Evolutionary conservation across 2,329 filamentous ascomycete species (phyloP).

Genomic region (Diaporthe sp.): DNA sequence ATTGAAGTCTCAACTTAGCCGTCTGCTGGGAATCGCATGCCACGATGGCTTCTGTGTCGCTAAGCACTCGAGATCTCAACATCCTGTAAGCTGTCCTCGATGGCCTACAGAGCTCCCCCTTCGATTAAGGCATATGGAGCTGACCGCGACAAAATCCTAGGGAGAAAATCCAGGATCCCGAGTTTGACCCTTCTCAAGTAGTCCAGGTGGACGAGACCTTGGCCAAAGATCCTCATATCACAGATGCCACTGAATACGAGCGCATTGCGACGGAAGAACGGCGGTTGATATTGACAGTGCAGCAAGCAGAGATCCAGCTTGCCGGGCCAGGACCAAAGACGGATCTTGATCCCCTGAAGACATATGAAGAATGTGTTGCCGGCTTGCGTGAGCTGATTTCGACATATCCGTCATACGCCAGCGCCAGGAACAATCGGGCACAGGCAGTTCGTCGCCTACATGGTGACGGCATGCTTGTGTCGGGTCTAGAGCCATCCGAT

Average conservation of each 20-base stretch:
- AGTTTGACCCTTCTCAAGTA: conserved; percentile 67
- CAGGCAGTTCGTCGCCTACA: conserved; percentile 74
- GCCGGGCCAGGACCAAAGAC: conserved; percentile 55
- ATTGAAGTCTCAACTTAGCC: neutral
- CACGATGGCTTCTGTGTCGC: conserved; percentile 60
- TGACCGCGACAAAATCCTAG: conserved; percentile 19
- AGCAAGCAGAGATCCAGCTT: conserved; percentile 67
- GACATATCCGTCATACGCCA: conserved; percentile 75
- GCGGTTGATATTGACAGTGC: conserved; percentile 66
- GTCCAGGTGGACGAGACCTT: conserved; percentile 67
- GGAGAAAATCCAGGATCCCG: conserved; percentile 76
- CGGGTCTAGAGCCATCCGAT: conserved; percentile 51
- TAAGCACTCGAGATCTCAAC: conserved; percentile 71
- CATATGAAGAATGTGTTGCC: conserved; percentile 61
- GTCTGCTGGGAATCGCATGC: neutral
- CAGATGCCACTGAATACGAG: conserved; percentile 64
- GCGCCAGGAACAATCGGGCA: conserved; percentile 80
- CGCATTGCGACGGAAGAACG: conserved; percentile 63
- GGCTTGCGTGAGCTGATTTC: conserved; percentile 68
- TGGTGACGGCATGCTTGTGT: conserved; percentile 69
- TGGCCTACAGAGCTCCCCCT: neutral
- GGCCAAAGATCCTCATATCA: conserved; percentile 70
- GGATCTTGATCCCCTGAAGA: conserved; percentile 53
- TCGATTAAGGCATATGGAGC: neutral
- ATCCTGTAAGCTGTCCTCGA: conserved; percentile 58